Evolutionary conservation across 257 asterid genomes (phyloP).

Genomic region (Ilex asprella): DNA sequence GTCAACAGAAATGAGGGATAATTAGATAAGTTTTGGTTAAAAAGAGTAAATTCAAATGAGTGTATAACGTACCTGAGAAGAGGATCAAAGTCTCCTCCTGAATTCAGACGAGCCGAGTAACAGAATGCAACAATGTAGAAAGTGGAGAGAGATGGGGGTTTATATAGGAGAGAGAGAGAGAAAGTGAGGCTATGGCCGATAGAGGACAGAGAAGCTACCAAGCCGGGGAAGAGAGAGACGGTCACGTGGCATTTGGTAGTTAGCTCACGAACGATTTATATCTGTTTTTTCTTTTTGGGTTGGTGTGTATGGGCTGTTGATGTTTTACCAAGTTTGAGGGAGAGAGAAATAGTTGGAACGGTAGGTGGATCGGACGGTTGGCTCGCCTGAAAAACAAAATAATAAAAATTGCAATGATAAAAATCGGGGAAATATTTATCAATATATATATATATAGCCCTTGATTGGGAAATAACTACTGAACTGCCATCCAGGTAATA

Average conservation of each 20-base stretch:
- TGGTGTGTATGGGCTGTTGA: slow-evolving; percentile 2
- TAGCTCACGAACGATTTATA: slow-evolving; percentile 19
- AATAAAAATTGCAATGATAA: not conserved
- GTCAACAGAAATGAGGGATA: not conserved
- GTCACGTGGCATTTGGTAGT: slow-evolving; percentile 40
- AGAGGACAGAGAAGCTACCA: slow-evolving; percentile 13
- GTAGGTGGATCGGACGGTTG: slow-evolving; percentile 33
- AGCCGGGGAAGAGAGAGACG: not conserved
- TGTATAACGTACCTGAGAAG: not conserved
- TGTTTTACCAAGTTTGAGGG: not conserved
- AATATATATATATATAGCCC: no score
- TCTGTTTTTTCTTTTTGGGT: not conserved
- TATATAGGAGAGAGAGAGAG: not conserved
- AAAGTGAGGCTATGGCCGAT: not conserved
- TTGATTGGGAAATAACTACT: no score
- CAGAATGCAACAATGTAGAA: not conserved
- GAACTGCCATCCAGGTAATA: no score
- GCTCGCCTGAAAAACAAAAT: slow-evolving; percentile 20
- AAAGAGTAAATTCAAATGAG: not conserved
- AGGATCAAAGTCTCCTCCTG: not conserved
- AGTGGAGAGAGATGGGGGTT: not conserved
- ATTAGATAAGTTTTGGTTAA: not conserved
- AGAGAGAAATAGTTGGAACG: not conserved
- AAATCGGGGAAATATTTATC: no score
- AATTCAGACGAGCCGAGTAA: not conserved